phyloP scores from a whole-genome alignment of 2,329 filamentous ascomycete species.

The Nemania serpens region DNA sequence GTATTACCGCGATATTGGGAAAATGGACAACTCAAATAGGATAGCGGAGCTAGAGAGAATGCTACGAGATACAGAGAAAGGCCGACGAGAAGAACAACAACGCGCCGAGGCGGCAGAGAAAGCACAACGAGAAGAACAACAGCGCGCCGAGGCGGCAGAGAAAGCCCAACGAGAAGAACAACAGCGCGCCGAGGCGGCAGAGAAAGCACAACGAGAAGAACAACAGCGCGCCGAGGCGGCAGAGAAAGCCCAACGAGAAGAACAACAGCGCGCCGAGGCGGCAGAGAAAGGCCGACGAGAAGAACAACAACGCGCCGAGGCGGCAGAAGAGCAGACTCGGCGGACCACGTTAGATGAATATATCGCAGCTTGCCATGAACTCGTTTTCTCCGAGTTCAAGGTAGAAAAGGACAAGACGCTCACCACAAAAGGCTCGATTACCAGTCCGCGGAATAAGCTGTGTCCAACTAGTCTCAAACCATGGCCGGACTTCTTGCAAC shows the following conservation, averaged over 20 bases:
- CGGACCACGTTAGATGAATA: constrained; percentile 41
- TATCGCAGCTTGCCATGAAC: constrained; percentile 39
- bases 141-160: constrained; percentile 3
- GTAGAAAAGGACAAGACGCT: constrained; percentile 36
- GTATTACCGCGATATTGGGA: neutral
- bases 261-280: neutral
- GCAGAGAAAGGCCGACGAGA: constrained; percentile 26
- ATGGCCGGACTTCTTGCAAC: constrained; percentile 40
- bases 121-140: constrained; percentile 27
- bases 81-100: neutral
- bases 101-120: constrained; percentile 1
- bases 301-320: neutral
- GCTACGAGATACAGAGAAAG: constrained; percentile 5
- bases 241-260: constrained; percentile 1
- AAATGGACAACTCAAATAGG: constrained; percentile 10
- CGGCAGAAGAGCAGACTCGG: constrained; percentile 29
- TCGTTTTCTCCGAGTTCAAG: constrained; percentile 34
- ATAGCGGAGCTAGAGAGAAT: constrained; percentile 4
- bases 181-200: neutral
- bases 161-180: neutral
- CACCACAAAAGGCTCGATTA: constrained; percentile 37
- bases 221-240: neutral
- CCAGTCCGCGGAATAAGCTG: constrained; percentile 39
- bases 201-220: constrained; percentile 28
- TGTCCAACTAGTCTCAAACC: constrained; percentile 39